Evolutionary conservation across 805 yeast genomes (phyloP).

Genomic region (Suhomyces xylopsoci): DNA sequence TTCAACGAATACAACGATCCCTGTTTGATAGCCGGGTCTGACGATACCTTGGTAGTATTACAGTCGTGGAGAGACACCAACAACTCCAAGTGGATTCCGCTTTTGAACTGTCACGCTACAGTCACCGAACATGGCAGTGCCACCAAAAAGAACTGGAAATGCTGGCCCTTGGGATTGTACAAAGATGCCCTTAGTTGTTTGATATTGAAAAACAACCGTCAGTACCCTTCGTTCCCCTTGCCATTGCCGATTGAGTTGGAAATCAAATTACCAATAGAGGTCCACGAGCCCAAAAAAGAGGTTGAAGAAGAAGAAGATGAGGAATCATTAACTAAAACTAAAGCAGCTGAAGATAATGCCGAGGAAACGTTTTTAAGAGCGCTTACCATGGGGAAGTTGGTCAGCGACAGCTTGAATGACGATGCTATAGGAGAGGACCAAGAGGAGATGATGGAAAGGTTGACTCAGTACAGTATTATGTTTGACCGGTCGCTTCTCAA

Average conservation of each 20-base stretch:
- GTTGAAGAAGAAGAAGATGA: conserved; percentile 27
- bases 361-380: conserved; percentile 67
- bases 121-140: conserved; percentile 50
- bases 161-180: conserved; percentile 86
- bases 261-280: conserved; percentile 59
- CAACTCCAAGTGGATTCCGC: conserved; percentile 86
- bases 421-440: conserved; percentile 23
- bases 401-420: conserved; percentile 49
- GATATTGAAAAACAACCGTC: conserved; percentile 59
- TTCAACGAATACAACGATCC: conserved; percentile 91
- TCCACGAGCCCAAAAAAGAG: conserved; percentile 12
- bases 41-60: conserved; percentile 66
- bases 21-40: conserved; percentile 70
- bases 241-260: conserved; percentile 81
- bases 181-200: conserved; percentile 71
- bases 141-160: conserved; percentile 51
- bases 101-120: conserved; percentile 55
- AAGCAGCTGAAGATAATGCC: conserved; percentile 35
- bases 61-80: conserved; percentile 73
- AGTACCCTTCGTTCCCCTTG: conserved; percentile 79
- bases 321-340: conserved; percentile 17
- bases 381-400: conserved; percentile 56
- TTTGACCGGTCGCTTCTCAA: conserved; percentile 79
- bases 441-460: conserved; percentile 46
- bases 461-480: conserved; percentile 49